Evolutionary conservation across 192 early-diverging fungal species (phyloP).

Genomic region (Coemansia aciculifera): DNA sequence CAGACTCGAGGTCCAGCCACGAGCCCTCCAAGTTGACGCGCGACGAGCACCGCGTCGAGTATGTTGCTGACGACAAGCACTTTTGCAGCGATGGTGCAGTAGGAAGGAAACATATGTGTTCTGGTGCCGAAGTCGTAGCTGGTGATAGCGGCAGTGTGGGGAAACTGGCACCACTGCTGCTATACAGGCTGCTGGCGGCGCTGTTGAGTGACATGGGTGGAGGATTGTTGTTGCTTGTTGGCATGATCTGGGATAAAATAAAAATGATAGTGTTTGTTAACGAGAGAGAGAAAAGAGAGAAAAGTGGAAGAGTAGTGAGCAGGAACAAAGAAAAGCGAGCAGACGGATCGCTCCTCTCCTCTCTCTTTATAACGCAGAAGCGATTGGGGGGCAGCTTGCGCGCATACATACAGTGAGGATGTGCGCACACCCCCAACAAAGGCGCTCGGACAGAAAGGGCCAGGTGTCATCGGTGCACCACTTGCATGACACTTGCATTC

Average conservation of each 20-base stretch:
- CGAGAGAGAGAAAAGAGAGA: not conserved
- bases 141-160: slow-evolving; percentile 19
- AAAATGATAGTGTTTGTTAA: not conserved
- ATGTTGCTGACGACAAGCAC: slow-evolving; percentile 1
- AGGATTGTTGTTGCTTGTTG: not conserved
- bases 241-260: not conserved
- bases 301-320: not conserved
- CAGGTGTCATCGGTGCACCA: not conserved
- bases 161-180: not conserved
- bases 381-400: not conserved
- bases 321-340: not conserved
- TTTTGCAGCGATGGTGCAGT: not conserved
- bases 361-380: slow-evolving; percentile 6
- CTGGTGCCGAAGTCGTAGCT: not conserved
- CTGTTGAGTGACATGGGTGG: slow-evolving; percentile 7
- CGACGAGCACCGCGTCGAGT: slow-evolving; percentile 13
- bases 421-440: not conserved
- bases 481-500: not conserved
- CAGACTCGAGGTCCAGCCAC: slow-evolving; percentile 41
- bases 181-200: slow-evolving; percentile 6
- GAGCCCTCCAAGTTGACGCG: slow-evolving; percentile 37
- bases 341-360: not conserved
- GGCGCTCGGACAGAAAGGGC: not conserved
- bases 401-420: not conserved
- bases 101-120: not conserved